These are phyloP conservation scores for Cardamine chenopodiifolia DNA, from an alignment of 345 rosid genomes.

Conservation along the genomic window DNA sequence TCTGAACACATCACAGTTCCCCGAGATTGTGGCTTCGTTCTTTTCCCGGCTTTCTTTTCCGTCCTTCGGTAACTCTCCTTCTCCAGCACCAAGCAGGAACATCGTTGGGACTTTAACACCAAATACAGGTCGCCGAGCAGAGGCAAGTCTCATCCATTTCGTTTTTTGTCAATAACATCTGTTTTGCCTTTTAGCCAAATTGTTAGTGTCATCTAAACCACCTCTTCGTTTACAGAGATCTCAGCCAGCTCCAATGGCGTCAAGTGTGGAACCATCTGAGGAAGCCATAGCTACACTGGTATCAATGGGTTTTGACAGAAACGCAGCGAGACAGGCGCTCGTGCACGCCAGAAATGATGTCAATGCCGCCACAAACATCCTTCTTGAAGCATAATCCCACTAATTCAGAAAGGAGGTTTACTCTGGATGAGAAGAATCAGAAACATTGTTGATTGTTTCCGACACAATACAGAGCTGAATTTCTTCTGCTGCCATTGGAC, in stretches of 20 bases:
- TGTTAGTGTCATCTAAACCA: conserved; percentile 14
- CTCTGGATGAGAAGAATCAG: conserved; percentile 23
- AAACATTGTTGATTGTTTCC: conserved; percentile 7
- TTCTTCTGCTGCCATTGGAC: conserved; percentile 17
- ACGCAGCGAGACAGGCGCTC: conserved; percentile 84
- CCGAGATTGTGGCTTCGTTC: conserved; percentile 69
- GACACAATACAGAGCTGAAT: conserved; percentile 10
- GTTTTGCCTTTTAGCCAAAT: conserved; percentile 8
- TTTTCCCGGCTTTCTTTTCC: conserved; percentile 74
- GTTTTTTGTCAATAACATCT: background rate
- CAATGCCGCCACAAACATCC: conserved; percentile 86
- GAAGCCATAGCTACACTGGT: conserved; percentile 66
- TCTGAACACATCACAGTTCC: conserved; percentile 60
- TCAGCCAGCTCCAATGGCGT: conserved; percentile 49
- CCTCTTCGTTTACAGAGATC: conserved; percentile 56
- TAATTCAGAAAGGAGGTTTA: conserved; percentile 10
- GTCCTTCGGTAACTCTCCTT: conserved; percentile 52
- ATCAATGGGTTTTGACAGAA: conserved; percentile 91
- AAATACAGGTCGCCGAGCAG: conserved; percentile 57
- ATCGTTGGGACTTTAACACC: conserved; percentile 47
- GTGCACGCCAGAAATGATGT: conserved; percentile 76
- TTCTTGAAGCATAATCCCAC: conserved; percentile 81
- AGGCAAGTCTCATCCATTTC: conserved; percentile 51
- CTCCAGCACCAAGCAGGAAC: conserved; percentile 61
- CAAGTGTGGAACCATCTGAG: conserved; percentile 66